Base-by-base conservation (phyloP, 768 basidiomycete genomes). In the Boletus insuetus region DNA sequence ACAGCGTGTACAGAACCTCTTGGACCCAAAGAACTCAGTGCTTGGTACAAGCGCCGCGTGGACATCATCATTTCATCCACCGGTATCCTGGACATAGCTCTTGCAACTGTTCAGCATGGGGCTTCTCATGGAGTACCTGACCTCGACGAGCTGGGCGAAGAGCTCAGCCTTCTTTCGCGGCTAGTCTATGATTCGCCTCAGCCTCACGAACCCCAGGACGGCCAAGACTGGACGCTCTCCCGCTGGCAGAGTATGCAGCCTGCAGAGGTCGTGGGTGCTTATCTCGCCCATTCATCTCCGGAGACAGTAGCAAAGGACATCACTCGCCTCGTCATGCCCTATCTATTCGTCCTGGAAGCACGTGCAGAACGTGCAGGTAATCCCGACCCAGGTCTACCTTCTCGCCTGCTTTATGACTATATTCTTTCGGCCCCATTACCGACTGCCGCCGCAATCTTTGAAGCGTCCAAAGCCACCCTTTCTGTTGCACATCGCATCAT, bases 381-480 rank as follows among this genome's bases (percentile, higher is more conserved):
- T 11, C 83, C 91, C 0, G 89, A 94, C 67, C 78, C 85, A 16
- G 68, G 69, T 16, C 73, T 94, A n/a, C 81, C 82, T 24, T 80
- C 74, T 6, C 84, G 84, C 17, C 68, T 87, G 7, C 78, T 92
- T 16, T 82, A 89, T 64, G 82, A 92, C 47, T 90, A 87, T 61
- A 77, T 91, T 40, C 79, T 93, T 46, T 73, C 76, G 11, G 78
- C 88, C 1, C 82, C 87, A 1, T 73, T 98, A 31, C 76, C 85
- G 10, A 79, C 84, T 24, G 82, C 82, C 13, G 85, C 86, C 0
- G 80, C 89, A 16, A 77, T 98, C 31, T 94, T 97, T 63, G 91
- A 94, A 62, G 85, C 86, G 1, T 96, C 93, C 8, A 99, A 98
- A 68, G 93, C 94, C 11, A 97, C 92, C 3, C 74, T 94, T 38